Evolutionary conservation across 441 rosid genomes (phyloP).

Genomic region (Adansonia madagascariensis): DNA sequence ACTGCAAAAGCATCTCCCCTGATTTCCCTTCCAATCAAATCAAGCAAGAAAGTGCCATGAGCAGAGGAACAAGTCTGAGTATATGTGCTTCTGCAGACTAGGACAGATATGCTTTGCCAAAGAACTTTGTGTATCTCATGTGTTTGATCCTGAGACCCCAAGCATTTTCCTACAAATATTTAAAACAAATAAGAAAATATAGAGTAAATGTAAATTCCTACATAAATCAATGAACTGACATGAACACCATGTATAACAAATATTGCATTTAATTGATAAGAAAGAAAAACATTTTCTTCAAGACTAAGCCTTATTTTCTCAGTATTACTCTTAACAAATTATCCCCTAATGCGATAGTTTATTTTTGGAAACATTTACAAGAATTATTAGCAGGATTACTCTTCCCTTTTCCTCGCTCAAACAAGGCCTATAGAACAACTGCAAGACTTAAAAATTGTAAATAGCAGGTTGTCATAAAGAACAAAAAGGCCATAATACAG

Average conservation of each 20-base stretch:
- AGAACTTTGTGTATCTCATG: slow-evolving; percentile 70
- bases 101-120: slow-evolving; percentile 57
- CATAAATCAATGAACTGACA: neutral
- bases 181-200: slow-evolving; percentile 32
- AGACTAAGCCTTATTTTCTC: neutral
- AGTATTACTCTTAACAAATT: neutral
- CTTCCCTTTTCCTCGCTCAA: slow-evolving; percentile 15
- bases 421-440: neutral
- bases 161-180: slow-evolving; percentile 72
- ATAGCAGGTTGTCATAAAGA: neutral
- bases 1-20: slow-evolving; percentile 62
- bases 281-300: slow-evolving; percentile 12
- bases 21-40: slow-evolving; percentile 65
- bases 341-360: slow-evolving; percentile 1
- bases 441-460: slow-evolving; percentile 4
- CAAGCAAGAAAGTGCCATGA: slow-evolving; percentile 50
- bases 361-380: neutral
- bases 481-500: slow-evolving; percentile 3
- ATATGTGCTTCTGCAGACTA: slow-evolving; percentile 56
- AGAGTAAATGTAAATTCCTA: slow-evolving; percentile 10
- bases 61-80: slow-evolving; percentile 40
- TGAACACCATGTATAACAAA: slow-evolving; percentile 17
- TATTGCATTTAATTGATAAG: slow-evolving; percentile 20
- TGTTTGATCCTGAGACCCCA: slow-evolving; percentile 47
- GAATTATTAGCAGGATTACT: neutral